Evolutionary conservation across 1,139 yeast genomes (phyloP).

Genomic region (Nematodospora anomalae): DNA sequence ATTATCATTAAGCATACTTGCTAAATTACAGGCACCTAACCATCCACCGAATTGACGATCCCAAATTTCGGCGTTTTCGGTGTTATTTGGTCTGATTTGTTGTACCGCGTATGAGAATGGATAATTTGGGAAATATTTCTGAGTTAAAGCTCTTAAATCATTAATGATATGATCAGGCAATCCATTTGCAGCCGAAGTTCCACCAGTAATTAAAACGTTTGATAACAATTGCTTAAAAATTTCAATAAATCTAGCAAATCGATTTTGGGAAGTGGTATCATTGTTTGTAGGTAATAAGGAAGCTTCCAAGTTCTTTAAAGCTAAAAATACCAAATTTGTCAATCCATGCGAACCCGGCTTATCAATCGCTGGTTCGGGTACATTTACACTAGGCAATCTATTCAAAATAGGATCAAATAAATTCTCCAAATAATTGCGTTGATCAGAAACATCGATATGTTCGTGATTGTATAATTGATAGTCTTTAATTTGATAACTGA

Average conservation of each 20-base stretch:
- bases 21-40: constrained; percentile 68
- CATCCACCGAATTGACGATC: constrained; percentile 61
- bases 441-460: constrained; percentile 35
- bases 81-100: constrained; percentile 16
- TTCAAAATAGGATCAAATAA: constrained; percentile 54
- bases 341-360: constrained; percentile 44
- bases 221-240: constrained; percentile 45
- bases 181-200: constrained; percentile 59
- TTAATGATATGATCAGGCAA: constrained; percentile 60
- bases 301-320: constrained; percentile 38
- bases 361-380: constrained; percentile 41
- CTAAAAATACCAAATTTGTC: constrained; percentile 38
- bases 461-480: constrained; percentile 52
- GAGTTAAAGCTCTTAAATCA: constrained; percentile 52
- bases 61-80: constrained; percentile 38
- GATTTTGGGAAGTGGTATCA: constrained; percentile 24
- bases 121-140: constrained; percentile 51
- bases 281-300: constrained; percentile 28
- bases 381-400: constrained; percentile 27
- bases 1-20: constrained; percentile 49
- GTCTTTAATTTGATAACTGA: constrained; percentile 25
- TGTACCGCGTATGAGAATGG: constrained; percentile 26
- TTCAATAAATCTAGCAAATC: constrained; percentile 41
- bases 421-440: constrained; percentile 52
- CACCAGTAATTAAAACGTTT: constrained; percentile 70